These are phyloP conservation scores for Talaromyces rugulosus DNA, from an alignment of 2,329 filamentous ascomycete species.

Conservation along the genomic window DNA sequence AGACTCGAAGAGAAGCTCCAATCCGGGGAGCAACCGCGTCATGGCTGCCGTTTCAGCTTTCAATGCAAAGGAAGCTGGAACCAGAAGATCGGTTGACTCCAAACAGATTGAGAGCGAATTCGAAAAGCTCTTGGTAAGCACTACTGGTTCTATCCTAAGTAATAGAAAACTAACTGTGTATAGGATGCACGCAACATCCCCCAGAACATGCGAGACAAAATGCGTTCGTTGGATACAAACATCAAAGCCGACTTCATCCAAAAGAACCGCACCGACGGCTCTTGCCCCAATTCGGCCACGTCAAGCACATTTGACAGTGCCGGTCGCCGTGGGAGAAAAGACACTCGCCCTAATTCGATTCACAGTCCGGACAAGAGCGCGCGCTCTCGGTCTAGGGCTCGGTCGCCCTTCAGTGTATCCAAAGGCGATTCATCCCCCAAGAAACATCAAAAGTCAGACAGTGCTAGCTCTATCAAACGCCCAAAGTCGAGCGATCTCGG, in stretches of 20 bases:
- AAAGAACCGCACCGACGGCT: conserved; percentile 71
- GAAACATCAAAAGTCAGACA: conserved; percentile 63
- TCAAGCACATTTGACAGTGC: conserved; percentile 19
- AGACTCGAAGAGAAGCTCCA: conserved; percentile 27
- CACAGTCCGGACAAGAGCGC: conserved; percentile 44
- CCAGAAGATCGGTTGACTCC: conserved; percentile 43
- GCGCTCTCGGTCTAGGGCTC: conserved; percentile 56
- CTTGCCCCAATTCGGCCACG: conserved; percentile 38
- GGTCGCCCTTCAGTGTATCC: conserved; percentile 70
- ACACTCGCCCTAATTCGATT: conserved; percentile 31
- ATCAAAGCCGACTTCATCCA: conserved; percentile 96
- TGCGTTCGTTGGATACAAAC: conserved; percentile 80
- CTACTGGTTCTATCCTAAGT: conserved; percentile 54
- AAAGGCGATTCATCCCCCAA: conserved; percentile 69
- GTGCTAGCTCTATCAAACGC: conserved; percentile 61
- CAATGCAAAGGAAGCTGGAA: conserved; percentile 51
- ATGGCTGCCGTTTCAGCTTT: conserved; percentile 63
- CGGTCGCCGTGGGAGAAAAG: conserved; percentile 37
- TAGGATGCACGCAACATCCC: conserved; percentile 89
- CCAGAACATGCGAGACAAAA: conserved; percentile 88
- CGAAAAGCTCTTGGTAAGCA: conserved; percentile 55
- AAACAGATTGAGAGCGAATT: conserved; percentile 60
- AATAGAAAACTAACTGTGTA: conserved; percentile 30
- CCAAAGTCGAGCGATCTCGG: conserved; percentile 70
- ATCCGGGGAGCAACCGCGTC: conserved; percentile 51